Base-by-base conservation (phyloP, 202 grass and related monocot genomes). In the Setaria italica region DNA sequence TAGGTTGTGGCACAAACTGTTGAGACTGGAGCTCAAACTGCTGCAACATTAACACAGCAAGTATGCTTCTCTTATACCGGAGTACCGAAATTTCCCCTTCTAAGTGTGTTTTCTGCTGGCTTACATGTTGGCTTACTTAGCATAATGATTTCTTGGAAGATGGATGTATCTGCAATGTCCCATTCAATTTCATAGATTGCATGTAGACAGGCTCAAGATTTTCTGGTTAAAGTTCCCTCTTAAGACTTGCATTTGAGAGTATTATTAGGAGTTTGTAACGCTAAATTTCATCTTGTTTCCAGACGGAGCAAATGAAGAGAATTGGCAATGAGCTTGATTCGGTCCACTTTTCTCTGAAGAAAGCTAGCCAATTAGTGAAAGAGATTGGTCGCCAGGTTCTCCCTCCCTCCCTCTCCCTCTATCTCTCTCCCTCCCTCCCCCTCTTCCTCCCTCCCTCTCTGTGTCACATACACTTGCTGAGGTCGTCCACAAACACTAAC, bases 1-100 rank as follows among this genome's bases (percentile, higher is more conserved):
- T 89, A 99, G 96, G 96, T 95, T 71, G 96, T 99, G 70, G 88
- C 55, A 8, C 91, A 99, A 99, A 99, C 96, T 86, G 29, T 99
- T 55, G 93, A 95, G 84, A 80, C 85, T 48, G 96, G 96, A 81
- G 79, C 93, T 72, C 93, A 95, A 87, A 99, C 93, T 83, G 96
- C 96, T 56, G 73, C 84, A 30, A 86, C 89, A 84, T 83, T 99
- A 49, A 91, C 92, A 70, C 88, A 88, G 67, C 96, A 99, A 88
- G 96, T 94, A 94, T 88, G 92, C 58, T 37, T 83, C 21, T 85
- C 83, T 63, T 56, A 77, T 62, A 78, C 21, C 79, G 37, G 62
- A 63, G 47, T 43, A 19, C 48, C 6, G 79, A 35, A 17, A 53
- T 37, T 78, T 42, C 17, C 0, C 3, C 33, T 69, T 10, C 42